phyloP scores from a whole-genome alignment of 345 rosid species.

The Raphanus raphanistrum region DNA sequence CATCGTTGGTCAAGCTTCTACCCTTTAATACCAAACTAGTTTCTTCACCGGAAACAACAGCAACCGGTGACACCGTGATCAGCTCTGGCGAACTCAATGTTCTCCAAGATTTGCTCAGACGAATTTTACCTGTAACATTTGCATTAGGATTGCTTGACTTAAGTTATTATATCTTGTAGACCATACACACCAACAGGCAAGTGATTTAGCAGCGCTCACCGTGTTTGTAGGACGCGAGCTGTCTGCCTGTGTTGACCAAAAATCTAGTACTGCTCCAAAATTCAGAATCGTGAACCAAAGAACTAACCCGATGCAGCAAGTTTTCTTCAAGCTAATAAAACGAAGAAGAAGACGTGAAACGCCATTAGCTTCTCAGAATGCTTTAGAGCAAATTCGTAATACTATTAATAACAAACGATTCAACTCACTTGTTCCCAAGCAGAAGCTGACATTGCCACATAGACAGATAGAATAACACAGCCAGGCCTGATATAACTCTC shows the following conservation, averaged over 20 bases:
- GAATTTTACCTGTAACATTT: slow-evolving; percentile 61
- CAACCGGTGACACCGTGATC: slow-evolving; percentile 67
- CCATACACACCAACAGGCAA: neutral
- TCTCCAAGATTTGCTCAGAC: slow-evolving; percentile 68
- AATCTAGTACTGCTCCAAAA: slow-evolving; percentile 85
- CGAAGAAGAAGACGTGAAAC: slow-evolving; percentile 12
- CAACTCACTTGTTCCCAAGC: slow-evolving; percentile 77
- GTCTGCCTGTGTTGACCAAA: slow-evolving; percentile 60
- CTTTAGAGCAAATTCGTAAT: slow-evolving; percentile 16
- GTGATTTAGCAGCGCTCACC: slow-evolving; percentile 46
- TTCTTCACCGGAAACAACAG: slow-evolving; percentile 71
- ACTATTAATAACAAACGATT: neutral
- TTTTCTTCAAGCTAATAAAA: slow-evolving; percentile 60
- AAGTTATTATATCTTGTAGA: neutral
- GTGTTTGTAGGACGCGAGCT: slow-evolving; percentile 62
- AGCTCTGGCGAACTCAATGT: slow-evolving; percentile 72
- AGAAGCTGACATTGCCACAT: slow-evolving; percentile 64
- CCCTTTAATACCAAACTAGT: slow-evolving; percentile 63
- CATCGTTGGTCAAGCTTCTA: slow-evolving; percentile 60
- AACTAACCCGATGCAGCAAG: slow-evolving; percentile 47
- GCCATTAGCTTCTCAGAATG: slow-evolving; percentile 23
- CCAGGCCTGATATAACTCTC: slow-evolving; percentile 97
- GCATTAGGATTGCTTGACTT: neutral
- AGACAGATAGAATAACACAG: slow-evolving; percentile 72
- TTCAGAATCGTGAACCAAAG: slow-evolving; percentile 57